Evolutionary conservation across 2,329 filamentous ascomycete genomes (phyloP).

Genomic region (Ascochyta clinopodiicola): DNA sequence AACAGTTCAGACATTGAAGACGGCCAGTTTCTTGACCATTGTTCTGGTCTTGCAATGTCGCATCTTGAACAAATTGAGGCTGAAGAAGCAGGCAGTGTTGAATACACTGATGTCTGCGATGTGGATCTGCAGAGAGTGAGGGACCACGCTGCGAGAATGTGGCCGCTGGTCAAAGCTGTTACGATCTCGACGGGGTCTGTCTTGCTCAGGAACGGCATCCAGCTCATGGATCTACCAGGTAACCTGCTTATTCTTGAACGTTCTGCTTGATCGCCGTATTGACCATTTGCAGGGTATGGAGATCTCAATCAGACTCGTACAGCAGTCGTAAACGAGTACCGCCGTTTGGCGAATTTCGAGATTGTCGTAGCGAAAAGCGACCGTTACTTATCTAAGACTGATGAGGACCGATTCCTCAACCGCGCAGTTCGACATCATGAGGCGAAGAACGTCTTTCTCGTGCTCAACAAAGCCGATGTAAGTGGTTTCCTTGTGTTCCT

Average conservation of each 20-base stretch:
- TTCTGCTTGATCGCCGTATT: too few relatives aligned
- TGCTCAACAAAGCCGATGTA: constrained; percentile 22
- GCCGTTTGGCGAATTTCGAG: constrained; percentile 17
- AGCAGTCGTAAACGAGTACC: constrained; percentile 15
- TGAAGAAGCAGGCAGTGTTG: background rate
- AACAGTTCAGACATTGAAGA: constrained; percentile 4
- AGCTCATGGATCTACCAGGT: constrained; percentile 22
- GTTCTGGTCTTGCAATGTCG: background rate
- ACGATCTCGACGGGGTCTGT: constrained; percentile 19
- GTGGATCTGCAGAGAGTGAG: background rate
- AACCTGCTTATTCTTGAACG: background rate
- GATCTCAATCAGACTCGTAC: constrained; percentile 22
- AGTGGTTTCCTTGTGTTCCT: background rate
- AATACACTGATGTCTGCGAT: constrained; percentile 9
- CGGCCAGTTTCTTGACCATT: constrained; percentile 2
- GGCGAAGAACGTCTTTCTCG: constrained; percentile 15
- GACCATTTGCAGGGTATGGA: constrained; percentile 16
- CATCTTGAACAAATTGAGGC: background rate
- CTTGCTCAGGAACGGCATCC: constrained; percentile 5
- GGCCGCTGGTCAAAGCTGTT: constrained; percentile 20
- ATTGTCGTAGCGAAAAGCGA: constrained; percentile 11
- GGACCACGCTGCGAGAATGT: background rate
- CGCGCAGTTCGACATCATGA: constrained; percentile 1
- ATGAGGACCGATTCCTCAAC: background rate
- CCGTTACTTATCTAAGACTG: background rate